Evolutionary conservation across 352 stramenopile species (phyloP), one percentile per base, ranked within the genome.

Genomic region (Thalassiosira exigua): DNA sequence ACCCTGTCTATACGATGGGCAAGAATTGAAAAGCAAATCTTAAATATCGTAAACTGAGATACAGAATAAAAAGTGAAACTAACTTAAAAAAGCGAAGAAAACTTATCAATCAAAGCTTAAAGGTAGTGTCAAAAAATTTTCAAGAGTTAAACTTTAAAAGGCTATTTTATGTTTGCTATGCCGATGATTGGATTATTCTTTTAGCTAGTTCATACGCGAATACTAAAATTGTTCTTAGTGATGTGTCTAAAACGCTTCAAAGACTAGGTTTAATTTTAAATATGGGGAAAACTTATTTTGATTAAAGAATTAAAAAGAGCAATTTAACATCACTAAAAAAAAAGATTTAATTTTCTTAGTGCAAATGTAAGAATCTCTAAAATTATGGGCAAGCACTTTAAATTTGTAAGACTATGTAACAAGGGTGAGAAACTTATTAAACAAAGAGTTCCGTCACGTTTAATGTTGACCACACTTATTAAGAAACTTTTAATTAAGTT

Each of bases 401-500:
- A 46, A 46, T 17, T 17, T 17, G 17, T 17, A 9, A 9, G 9
- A 46, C 17, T 46, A 17, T 9, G 9, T 17, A 46, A 46, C 7
- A 46, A 46, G 36, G 17, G 17, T 17, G 17, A 17, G 7, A 46
- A 9, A 46, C n/a, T n/a, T n/a, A 46, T 46, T 46, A 9, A 17
- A 9, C 50, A 58, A 46, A 17, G 50, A 58, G 7, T 46, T 58
- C 17, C 17, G 50, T 17, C 50, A 17, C 50, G 50, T 46, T 17
- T 58, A 17, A 17, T 58, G 7, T 58, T 58, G 17, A 7, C 7
- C 17, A 17, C 50, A 58, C 50, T 17, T 46, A 58, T 58, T 17
- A 17, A 46, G 17, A 46, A 58, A 58, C 50, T 58, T 58, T 46
- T 58, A 17, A 46, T 58, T 46, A 58, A 58, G 17, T 58, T 58